phyloP scores from a whole-genome alignment of 805 yeast genomes.

The Saccharomycopsis lassenensis region DNA sequence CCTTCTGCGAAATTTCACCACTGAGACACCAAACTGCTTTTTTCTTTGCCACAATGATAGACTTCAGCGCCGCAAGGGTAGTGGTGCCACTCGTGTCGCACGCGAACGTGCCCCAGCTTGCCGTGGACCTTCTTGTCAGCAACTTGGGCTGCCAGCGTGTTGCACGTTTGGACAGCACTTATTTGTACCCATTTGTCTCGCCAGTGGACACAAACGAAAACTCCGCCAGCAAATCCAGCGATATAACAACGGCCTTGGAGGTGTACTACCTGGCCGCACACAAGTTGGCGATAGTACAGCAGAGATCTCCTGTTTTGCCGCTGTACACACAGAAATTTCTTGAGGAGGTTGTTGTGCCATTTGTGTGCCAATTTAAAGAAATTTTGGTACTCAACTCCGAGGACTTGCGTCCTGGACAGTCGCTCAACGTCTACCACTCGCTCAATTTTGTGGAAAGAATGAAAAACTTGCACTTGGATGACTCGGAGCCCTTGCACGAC shows the following conservation, averaged over 20 bases:
- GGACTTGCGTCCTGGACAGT: constrained; percentile 5
- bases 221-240: constrained; percentile 19
- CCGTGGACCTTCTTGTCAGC: constrained; percentile 62
- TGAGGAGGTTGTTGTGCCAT: constrained; percentile 37
- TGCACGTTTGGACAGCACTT: constrained; percentile 45
- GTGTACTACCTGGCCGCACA: constrained; percentile 36
- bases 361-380: constrained; percentile 30
- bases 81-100: constrained; percentile 73
- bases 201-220: constrained; percentile 43
- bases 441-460: constrained; percentile 15
- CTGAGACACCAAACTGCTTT: no score
- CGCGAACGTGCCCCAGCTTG: constrained; percentile 84
- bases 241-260: constrained; percentile 55
- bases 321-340: constrained; percentile 43
- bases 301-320: constrained; percentile 76
- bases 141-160: constrained; percentile 43
- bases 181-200: constrained; percentile 73
- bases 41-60: no score
- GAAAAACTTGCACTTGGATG: constrained; percentile 17
- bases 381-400: constrained; percentile 56
- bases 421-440: constrained; percentile 7
- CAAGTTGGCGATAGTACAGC: constrained; percentile 55
- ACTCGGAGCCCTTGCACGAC: background rate
- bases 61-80: no score
- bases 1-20: no score